Percentiles rank a stretch among this genome's conserved stretches.
Conservation (phyloP, 1,284 basidiomycete genomes). For the Anthracocystis panici-leucophaei region DNA sequence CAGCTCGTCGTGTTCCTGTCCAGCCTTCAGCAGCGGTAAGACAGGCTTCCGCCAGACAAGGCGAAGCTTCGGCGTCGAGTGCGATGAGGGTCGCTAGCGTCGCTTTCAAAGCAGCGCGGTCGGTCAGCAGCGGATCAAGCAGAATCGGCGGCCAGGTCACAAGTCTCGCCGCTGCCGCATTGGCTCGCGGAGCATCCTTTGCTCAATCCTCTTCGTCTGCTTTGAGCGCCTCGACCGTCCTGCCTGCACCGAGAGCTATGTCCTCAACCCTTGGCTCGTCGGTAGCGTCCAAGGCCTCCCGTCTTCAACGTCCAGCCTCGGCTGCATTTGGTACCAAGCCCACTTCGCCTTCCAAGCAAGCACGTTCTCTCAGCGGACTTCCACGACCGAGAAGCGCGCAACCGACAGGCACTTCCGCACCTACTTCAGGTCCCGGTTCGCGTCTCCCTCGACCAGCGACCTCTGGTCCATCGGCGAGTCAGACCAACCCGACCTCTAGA, state of each 20-base stretch:
- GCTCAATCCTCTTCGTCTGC: not conserved
- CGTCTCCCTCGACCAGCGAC: slow-evolving; percentile 42
- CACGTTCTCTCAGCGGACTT: slow-evolving; percentile 29
- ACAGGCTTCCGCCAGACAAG: slow-evolving; percentile 7
- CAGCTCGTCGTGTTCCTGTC: slow-evolving; percentile 37
- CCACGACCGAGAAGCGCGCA: slow-evolving; percentile 27
- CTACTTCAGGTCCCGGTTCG: slow-evolving; percentile 23
- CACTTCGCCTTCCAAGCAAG: slow-evolving; percentile 30
- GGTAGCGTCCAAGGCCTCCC: slow-evolving; percentile 37
- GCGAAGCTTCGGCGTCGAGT: not conserved
- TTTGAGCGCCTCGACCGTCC: not conserved
- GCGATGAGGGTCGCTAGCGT: slow-evolving; percentile 25
- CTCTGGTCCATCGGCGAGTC: slow-evolving; percentile 1
- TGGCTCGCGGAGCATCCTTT: slow-evolving; percentile 15
- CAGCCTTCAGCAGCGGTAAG: slow-evolving; percentile 15
- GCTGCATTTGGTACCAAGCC: slow-evolving; percentile 17
- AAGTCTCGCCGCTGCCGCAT: slow-evolving; percentile 21
- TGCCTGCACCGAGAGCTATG: not conserved
- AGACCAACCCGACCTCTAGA: slow-evolving; percentile 13
- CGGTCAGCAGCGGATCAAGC: slow-evolving; percentile 18
- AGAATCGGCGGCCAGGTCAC: slow-evolving; percentile 21
- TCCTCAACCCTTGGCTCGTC: slow-evolving; percentile 20
- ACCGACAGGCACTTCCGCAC: not conserved
- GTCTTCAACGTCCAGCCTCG: slow-evolving; percentile 30
- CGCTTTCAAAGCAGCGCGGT: slow-evolving; percentile 31